A percentile compares a stretch with the other conserved stretches of the same genome.
Evolutionary conservation across 495 filamentous ascomycete genomes (phyloP).

Genomic region (Penicillium goetzii): DNA sequence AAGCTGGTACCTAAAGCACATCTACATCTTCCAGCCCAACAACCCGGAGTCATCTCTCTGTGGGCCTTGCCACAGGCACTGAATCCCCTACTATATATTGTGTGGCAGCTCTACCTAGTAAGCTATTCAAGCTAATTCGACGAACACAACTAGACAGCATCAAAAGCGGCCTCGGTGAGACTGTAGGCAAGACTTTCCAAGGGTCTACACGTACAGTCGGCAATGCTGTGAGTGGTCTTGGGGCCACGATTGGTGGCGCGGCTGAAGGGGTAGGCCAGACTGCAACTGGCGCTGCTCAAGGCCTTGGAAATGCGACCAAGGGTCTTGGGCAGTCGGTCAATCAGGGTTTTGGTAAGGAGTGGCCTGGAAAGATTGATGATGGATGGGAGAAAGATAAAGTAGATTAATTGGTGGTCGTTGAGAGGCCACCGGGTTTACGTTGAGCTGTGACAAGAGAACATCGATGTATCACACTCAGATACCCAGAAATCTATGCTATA

Average conservation of each 20-base stretch:
- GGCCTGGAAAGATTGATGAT: neutral
- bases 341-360: constrained; percentile 6
- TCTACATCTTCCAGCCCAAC: neutral
- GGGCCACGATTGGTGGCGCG: constrained; percentile 24
- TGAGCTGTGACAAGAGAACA: neutral
- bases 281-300: constrained; percentile 25
- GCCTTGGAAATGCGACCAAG: constrained; percentile 28
- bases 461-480: neutral
- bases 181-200: constrained; percentile 24
- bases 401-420: neutral
- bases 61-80: neutral
- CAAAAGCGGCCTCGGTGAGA: constrained; percentile 24
- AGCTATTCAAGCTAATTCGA: neutral
- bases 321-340: constrained; percentile 26
- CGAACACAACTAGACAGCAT: constrained; percentile 16
- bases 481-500: too few species aligned
- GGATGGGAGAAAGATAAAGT: neutral
- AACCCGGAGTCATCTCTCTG: neutral
- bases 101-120: too few species aligned
- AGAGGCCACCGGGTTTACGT: neutral
- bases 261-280: constrained; percentile 29
- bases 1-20: neutral
- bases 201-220: constrained; percentile 29
- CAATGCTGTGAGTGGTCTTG: constrained; percentile 24
- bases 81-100: neutral